These are phyloP conservation scores for Podaxis sp. DNA, from an alignment of 768 basidiomycete species.

Conservation along the genomic window DNA sequence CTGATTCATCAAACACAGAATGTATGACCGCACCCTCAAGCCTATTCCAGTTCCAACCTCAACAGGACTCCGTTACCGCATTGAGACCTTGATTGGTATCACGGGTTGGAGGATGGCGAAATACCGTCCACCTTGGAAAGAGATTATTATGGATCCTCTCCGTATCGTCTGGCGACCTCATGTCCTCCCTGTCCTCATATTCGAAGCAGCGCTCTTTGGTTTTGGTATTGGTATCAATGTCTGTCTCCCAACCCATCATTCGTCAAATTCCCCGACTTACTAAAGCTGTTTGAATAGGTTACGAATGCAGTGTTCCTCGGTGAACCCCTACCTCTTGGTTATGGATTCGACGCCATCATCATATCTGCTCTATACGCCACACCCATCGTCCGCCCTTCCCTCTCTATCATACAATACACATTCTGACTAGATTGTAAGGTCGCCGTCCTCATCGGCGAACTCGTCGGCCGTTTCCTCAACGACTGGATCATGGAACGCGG, in stretches of 20 bases:
- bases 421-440: slow-evolving; percentile 20
- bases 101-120: slow-evolving; percentile 61
- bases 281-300: slow-evolving; percentile 25
- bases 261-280: neutral
- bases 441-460: slow-evolving; percentile 36
- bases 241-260: slow-evolving; percentile 22
- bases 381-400: slow-evolving; percentile 28
- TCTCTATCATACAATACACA: neutral
- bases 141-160: slow-evolving; percentile 44
- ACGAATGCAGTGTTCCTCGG: slow-evolving; percentile 28
- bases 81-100: slow-evolving; percentile 62
- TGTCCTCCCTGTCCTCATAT: slow-evolving; percentile 47
- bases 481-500: slow-evolving; percentile 31
- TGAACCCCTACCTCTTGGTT: slow-evolving; percentile 25
- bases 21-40: slow-evolving; percentile 59
- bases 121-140: slow-evolving; percentile 53
- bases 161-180: slow-evolving; percentile 66
- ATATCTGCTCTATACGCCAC: slow-evolving; percentile 39
- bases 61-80: slow-evolving; percentile 47
- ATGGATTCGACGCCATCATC: slow-evolving; percentile 36
- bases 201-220: slow-evolving; percentile 42
- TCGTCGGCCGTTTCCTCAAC: slow-evolving; percentile 34
- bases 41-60: slow-evolving; percentile 46
- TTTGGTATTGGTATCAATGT: slow-evolving; percentile 36
- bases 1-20: slow-evolving; percentile 29